Percentiles rank a stretch among this genome's conserved stretches.
Evolutionary conservation across 495 filamentous ascomycete genomes (phyloP).

Genomic region (Penicillium flavigenum): DNA sequence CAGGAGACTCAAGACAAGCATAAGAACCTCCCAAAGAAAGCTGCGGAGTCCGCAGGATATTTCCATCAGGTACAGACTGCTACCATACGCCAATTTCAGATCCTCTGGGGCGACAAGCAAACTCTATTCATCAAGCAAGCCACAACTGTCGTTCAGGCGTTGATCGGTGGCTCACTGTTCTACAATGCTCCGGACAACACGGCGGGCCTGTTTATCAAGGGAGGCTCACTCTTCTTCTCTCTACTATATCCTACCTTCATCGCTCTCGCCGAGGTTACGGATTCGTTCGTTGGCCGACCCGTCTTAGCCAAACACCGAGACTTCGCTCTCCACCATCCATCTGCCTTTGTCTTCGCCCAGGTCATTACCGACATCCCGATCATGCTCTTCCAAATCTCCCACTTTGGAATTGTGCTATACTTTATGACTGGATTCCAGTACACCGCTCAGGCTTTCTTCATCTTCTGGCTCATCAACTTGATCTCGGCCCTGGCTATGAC

Average conservation of each 20-base stretch:
- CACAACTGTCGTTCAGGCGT: slow-evolving; percentile 31
- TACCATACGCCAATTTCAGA: slow-evolving; percentile 50
- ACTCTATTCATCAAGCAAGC: slow-evolving; percentile 56
- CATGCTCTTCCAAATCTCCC: too few relatives aligned
- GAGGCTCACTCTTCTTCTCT: slow-evolving; percentile 61
- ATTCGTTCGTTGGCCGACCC: slow-evolving; percentile 63
- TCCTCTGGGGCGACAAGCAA: slow-evolving; percentile 56
- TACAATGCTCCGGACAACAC: slow-evolving; percentile 33
- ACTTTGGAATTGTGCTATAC: too few relatives aligned
- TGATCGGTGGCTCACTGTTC: slow-evolving; percentile 37
- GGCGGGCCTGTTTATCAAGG: slow-evolving; percentile 47
- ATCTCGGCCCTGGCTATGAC: too few relatives aligned
- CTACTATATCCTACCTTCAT: slow-evolving; percentile 68
- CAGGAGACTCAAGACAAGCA: slow-evolving; percentile 38
- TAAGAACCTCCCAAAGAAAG: slow-evolving; percentile 11
- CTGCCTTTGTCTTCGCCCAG: too few relatives aligned
- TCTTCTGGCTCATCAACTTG: too few relatives aligned
- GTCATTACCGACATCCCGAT: too few relatives aligned
- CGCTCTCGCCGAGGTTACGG: slow-evolving; percentile 65
- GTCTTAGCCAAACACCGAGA: slow-evolving; percentile 71
- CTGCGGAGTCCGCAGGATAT: too few relatives aligned
- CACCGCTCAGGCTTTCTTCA: too few relatives aligned
- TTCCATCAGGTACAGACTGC: slow-evolving; percentile 51
- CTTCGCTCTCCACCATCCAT: slow-evolving; percentile 62
- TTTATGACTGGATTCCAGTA: too few relatives aligned